Base-by-base conservation (phyloP, 352 stramenopile genomes). In the Salisapilia sapeloensis region DNA sequence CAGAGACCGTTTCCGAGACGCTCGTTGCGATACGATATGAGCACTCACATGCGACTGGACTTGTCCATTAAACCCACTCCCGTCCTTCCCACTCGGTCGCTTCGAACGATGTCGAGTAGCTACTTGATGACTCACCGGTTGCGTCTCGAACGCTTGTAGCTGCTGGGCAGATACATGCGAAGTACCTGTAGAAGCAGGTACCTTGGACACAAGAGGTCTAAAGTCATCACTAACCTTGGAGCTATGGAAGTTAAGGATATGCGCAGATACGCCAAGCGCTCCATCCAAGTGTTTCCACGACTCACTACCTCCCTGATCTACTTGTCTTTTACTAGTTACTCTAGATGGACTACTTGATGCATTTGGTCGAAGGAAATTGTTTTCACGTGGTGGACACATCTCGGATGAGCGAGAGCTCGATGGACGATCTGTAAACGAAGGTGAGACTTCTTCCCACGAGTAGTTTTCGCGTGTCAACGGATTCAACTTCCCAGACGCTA, bases 141-240 rank as follows among this genome's bases (percentile, higher is more conserved):
- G 49, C 7, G 44, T 50, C 38, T 77, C 59, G 17, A 71, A 62
- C 12, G 48, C 44, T 33, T 69, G 77, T 16, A 82, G 27, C 21
- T 57, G 33, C 1, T 52, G 41, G 0, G 35, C 30, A 14, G 24
- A 36, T 17, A 38, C 33, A 35, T 15, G 41, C 29, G 45, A 33
- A 10, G 18, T 41, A 20, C 18, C 25, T 16, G 18, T 12, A 11
- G 32, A 13, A 6, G 47, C 40, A 5, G 22, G 22, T 6, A 24
- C 18, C 9, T 35, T 14, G 6, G 55, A 52, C 8, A 64, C 43
- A 5, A 83, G 40, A 10, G 70, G 60, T 13, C 51, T 56, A 29
- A 83, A 83, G 22, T 78, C 78, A 26, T 86, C 70, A 42, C 66
- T 83, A 17, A 86, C 64, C 40, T 86, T 86, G 2, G 70, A 66